Evolutionary conservation across 225 moss, liverwort and hornwort genomes (phyloP).

Genomic region (Bryoerythrophyllum caledonicum): DNA sequence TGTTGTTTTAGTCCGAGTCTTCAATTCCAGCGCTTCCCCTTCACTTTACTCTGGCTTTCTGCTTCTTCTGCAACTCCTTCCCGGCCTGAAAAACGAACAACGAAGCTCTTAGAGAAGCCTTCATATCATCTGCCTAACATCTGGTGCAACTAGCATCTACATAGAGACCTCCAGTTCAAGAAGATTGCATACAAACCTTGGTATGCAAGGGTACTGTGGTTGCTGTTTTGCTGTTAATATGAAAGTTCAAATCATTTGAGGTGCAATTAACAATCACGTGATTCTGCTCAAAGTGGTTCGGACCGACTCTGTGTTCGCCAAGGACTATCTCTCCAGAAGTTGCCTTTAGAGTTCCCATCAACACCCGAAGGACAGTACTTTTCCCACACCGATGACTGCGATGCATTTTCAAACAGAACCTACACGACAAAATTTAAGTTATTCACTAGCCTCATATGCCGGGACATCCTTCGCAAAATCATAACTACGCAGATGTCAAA

Average conservation of each 20-base stretch:
- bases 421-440: background rate
- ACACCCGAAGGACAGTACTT: slow-evolving; percentile 81
- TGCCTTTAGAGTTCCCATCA: slow-evolving; percentile 61
- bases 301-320: slow-evolving; percentile 80
- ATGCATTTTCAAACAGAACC: slow-evolving; percentile 75
- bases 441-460: background rate
- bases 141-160: too few relatives aligned
- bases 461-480: background rate
- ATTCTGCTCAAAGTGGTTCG: slow-evolving; percentile 97
- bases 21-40: slow-evolving; percentile 95
- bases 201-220: too few relatives aligned
- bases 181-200: slow-evolving; percentile 33
- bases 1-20: background rate
- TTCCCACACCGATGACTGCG: slow-evolving; percentile 93
- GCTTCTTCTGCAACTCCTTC: slow-evolving; percentile 92
- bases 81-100: slow-evolving; percentile 48
- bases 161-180: background rate
- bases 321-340: slow-evolving; percentile 72
- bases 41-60: slow-evolving; percentile 80
- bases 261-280: slow-evolving; percentile 39
- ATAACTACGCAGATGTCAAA: too few relatives aligned
- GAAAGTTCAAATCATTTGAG: background rate
- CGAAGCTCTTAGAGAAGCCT: background rate
- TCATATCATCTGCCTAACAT: too few relatives aligned
- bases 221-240: too few relatives aligned